Evolutionary conservation across 495 filamentous ascomycete genomes (phyloP).

Genomic region (Xylaria curta): DNA sequence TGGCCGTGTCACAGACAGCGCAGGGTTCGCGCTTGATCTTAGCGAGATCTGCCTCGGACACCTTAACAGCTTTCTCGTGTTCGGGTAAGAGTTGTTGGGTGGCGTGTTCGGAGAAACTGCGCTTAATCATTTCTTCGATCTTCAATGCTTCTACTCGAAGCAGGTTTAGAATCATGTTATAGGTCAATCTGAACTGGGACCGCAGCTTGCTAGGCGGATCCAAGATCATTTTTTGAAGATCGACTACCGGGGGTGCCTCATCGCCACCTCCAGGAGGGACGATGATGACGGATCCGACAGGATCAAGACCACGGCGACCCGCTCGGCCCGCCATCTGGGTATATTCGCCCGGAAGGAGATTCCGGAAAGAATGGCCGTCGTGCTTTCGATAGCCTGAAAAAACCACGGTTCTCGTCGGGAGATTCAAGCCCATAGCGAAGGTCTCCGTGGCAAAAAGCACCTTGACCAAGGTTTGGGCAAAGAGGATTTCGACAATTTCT

Average conservation of each 20-base stretch:
- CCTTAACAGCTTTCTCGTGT: constrained; percentile 89
- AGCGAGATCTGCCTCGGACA: constrained; percentile 89
- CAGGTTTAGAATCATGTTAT: constrained; percentile 99
- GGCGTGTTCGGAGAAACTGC: constrained; percentile 98
- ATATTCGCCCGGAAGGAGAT: constrained; percentile 93
- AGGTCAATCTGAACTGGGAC: constrained; percentile 95
- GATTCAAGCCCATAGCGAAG: constrained; percentile 96
- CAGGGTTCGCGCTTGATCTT: constrained; percentile 89
- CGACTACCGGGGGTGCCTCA: constrained; percentile 84
- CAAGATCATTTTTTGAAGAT: constrained; percentile 90
- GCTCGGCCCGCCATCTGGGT: constrained; percentile 98
- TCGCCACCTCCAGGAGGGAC: constrained; percentile 77
- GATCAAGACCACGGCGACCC: constrained; percentile 89
- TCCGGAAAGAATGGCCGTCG: constrained; percentile 88
- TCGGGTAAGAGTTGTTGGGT: constrained; percentile 94
- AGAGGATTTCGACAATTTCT: constrained; percentile 96
- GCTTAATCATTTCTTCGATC: constrained; percentile 99
- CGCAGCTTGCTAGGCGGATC: constrained; percentile 93
- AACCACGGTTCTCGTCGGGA: constrained; percentile 94
- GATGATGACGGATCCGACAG: constrained; percentile 92
- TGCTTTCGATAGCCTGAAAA: constrained; percentile 98
- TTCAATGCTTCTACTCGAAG: constrained; percentile 95
- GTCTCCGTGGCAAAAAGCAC: constrained; percentile 97
- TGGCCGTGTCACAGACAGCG: constrained; percentile 77
- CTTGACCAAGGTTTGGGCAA: constrained; percentile 93